Conservation (phyloP, 106 monocot species). For the Agapanthus africanus region DNA sequence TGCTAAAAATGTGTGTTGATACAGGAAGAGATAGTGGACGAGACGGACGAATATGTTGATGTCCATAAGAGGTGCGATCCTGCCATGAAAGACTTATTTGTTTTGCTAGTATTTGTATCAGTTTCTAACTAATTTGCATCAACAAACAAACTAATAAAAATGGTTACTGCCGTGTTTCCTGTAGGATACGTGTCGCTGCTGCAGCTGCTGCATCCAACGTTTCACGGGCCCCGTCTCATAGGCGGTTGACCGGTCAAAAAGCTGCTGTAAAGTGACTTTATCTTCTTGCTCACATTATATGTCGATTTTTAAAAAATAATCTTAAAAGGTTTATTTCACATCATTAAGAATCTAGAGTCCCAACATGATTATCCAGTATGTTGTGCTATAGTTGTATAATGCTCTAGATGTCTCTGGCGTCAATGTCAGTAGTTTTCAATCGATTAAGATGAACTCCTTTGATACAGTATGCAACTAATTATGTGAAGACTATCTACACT, state of each 20-base stretch:
- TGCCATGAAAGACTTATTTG: background rate
- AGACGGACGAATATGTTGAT: conserved; percentile 92
- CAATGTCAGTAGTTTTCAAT: background rate
- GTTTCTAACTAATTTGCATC: background rate
- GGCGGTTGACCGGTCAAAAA: conserved; percentile 54
- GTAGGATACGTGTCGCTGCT: conserved; percentile 87
- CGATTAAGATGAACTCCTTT: background rate
- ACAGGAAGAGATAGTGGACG: conserved; percentile 92
- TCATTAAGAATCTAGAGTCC: background rate
- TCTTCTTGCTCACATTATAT: background rate
- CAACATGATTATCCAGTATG: too few species aligned
- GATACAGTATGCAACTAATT: background rate
- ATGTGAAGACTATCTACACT: background rate
- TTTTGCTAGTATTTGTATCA: background rate
- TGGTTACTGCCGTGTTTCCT: conserved; percentile 2
- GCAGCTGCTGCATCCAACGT: conserved; percentile 83
- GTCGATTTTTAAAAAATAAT: too few species aligned
- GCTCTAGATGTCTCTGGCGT: background rate
- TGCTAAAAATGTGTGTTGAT: conserved; percentile 5
- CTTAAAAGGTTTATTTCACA: too few species aligned
- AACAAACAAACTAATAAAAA: background rate
- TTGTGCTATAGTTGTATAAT: background rate
- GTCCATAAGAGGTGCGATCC: conserved; percentile 72
- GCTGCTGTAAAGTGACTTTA: conserved; percentile 34
- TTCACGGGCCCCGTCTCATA: conserved; percentile 65